A percentile compares a stretch with the other conserved stretches of the same genome.
Evolutionary conservation across 495 filamentous ascomycete species (phyloP).

Genomic region (Penicillium dipodomyicola): DNA sequence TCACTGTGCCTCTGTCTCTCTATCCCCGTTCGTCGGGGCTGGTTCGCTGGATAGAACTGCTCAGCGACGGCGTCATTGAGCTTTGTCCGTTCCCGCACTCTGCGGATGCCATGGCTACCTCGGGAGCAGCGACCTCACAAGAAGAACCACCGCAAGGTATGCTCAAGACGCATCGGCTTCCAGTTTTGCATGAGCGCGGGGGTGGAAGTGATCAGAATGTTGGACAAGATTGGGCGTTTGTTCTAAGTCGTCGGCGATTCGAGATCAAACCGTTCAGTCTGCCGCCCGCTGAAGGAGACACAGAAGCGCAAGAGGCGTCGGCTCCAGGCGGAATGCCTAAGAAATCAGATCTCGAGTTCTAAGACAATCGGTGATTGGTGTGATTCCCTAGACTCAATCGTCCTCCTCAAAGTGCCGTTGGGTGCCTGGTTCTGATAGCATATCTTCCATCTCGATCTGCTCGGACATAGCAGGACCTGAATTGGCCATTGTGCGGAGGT

Average conservation of each 20-base stretch:
- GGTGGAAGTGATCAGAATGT: conserved; percentile 67
- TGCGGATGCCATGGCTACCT: conserved; percentile 54
- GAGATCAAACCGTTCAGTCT: conserved; percentile 86
- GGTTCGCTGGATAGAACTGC: conserved; percentile 81
- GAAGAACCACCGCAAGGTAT: conserved; percentile 85
- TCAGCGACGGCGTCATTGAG: conserved; percentile 85
- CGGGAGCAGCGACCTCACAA: conserved; percentile 48
- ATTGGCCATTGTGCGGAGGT: conserved; percentile 54
- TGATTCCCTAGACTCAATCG: conserved; percentile 26
- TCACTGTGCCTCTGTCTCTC: conserved; percentile 77
- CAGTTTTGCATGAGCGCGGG: conserved; percentile 83
- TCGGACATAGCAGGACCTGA: conserved; percentile 57
- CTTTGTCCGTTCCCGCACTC: conserved; percentile 78
- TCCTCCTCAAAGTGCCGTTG: conserved; percentile 36
- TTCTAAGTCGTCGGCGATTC: conserved; percentile 76
- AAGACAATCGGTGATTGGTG: background rate
- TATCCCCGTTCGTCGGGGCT: conserved; percentile 76
- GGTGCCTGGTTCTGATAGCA: conserved; percentile 47
- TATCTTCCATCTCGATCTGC: conserved; percentile 62
- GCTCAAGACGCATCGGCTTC: conserved; percentile 75
- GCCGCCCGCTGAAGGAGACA: conserved; percentile 81
- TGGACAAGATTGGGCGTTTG: conserved; percentile 87
- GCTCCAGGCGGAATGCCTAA: conserved; percentile 51
- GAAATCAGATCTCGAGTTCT: conserved; percentile 75
- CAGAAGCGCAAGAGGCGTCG: conserved; percentile 60